Evolutionary conservation across 345 rosid genomes (phyloP).

Genomic region (Gossypium thurberi): DNA sequence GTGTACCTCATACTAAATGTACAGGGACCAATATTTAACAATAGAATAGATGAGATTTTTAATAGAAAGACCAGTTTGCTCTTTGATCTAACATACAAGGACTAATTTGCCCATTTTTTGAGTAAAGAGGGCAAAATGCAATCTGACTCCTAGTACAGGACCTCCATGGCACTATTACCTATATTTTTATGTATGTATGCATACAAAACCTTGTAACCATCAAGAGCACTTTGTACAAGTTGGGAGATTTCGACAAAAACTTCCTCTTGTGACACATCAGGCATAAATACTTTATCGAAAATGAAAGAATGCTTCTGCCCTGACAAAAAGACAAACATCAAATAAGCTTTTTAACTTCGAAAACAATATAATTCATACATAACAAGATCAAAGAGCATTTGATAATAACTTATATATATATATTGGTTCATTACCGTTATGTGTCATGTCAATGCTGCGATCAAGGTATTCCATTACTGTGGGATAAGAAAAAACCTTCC

Average conservation of each 20-base stretch:
- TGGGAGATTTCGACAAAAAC: slow-evolving; percentile 93
- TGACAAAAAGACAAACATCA: slow-evolving; percentile 24
- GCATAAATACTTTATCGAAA: slow-evolving; percentile 80
- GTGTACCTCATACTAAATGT: too few relatives aligned
- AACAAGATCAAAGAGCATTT: not conserved
- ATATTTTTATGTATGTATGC: not conserved
- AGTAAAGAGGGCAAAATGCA: too few relatives aligned
- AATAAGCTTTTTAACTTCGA: slow-evolving; percentile 2
- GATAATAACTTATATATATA: not conserved
- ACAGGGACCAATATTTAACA: too few relatives aligned
- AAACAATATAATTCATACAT: not conserved
- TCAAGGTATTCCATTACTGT: slow-evolving; percentile 67
- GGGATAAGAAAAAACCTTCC: slow-evolving; percentile 59
- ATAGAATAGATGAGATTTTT: too few relatives aligned
- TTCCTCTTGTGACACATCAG: slow-evolving; percentile 72
- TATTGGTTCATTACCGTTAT: slow-evolving; percentile 47
- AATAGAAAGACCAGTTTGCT: too few relatives aligned
- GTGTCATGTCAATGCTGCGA: slow-evolving; percentile 63
- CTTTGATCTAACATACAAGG: too few relatives aligned
- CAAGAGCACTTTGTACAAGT: slow-evolving; percentile 98
- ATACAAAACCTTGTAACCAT: slow-evolving; percentile 80
- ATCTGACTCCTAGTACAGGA: too few relatives aligned
- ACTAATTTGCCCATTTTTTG: too few relatives aligned
- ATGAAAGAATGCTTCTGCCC: slow-evolving; percentile 84
- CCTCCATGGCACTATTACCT: too few relatives aligned